Evolutionary conservation across 805 yeast species (phyloP), one percentile per base, ranked within the genome.

Genomic region (Candida tammaniensis): DNA sequence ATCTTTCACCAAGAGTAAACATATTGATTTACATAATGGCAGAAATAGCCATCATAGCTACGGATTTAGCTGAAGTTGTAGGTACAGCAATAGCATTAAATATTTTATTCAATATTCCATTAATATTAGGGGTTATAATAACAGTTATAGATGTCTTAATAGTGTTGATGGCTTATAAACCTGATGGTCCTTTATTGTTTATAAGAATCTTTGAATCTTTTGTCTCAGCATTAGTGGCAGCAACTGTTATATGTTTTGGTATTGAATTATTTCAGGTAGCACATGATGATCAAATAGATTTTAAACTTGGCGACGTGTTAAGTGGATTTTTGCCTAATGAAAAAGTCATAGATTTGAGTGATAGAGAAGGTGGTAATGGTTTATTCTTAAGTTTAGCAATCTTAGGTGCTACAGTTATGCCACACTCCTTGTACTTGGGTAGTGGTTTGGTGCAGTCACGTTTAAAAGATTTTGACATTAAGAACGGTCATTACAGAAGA

Each of bases 371-470:
- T 72, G 50, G 71, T 14, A 59, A 74, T 50, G 93, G 95, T 0
- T 59, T 85, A 18, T 87, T 80, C 51, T 62, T 86, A 14, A 77
- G 91, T 16, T 68, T 89, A 46, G 96, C 95, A 17, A 85, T 88
- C 31, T 67, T 87, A 35, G 96, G 96, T 16, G 96, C 96, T 8
- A 88, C 96, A 0, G 96, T 88, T 16, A 88, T 88, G 96, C 96
- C 96, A 2, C 96, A 88, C 52, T 80, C 89, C 1, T 63, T 88
- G 31, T 86, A 83, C 49, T 63, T 88, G 36, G 96, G 96, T 1
- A 82, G 93, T 0, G 91, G 93, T 5, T 64, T 88, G 31, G 96
- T 87, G 5, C 94, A 87, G 55, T 85, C 95, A 16, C 72, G 96
- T 44, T 64, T 88, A 27, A 71, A 72, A 46, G 95, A 86, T 18